Conservation (phyloP, 192 early-diverging fungal species). For the Haplosporangium gracile region DNA sequence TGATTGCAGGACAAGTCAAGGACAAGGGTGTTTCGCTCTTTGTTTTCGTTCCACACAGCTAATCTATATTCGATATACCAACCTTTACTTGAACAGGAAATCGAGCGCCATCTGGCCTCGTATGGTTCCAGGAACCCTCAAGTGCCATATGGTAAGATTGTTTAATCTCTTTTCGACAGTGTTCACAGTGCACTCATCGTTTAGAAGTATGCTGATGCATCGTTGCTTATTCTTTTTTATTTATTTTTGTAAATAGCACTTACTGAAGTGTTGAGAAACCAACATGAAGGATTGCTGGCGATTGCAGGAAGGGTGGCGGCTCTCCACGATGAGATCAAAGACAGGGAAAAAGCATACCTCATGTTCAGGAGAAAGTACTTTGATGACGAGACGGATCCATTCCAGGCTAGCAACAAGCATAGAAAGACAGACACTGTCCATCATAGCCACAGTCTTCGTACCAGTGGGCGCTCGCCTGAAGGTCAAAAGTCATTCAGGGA, state of each 20-base stretch:
- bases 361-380: slow-evolving; percentile 51
- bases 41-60: not conserved
- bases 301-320: slow-evolving; percentile 44
- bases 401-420: slow-evolving; percentile 40
- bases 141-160: slow-evolving; percentile 37
- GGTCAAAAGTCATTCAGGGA: slow-evolving; percentile 44
- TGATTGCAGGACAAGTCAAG: not conserved
- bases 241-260: slow-evolving; percentile 19
- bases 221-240: not conserved
- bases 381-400: slow-evolving; percentile 54
- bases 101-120: slow-evolving; percentile 52
- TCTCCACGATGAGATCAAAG: slow-evolving; percentile 52
- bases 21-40: not conserved
- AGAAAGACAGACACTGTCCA: slow-evolving; percentile 21
- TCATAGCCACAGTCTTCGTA: slow-evolving; percentile 13
- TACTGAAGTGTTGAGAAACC: slow-evolving; percentile 52
- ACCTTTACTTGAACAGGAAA: slow-evolving; percentile 25
- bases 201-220: not conserved
- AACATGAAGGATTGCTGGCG: slow-evolving; percentile 49
- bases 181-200: not conserved
- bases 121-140: slow-evolving; percentile 36
- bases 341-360: slow-evolving; percentile 50
- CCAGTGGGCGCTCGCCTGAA: not conserved
- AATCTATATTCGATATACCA: not conserved
- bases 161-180: not conserved